Conservation (phyloP, 805 yeast species). For the Millerozyma miso region DNA sequence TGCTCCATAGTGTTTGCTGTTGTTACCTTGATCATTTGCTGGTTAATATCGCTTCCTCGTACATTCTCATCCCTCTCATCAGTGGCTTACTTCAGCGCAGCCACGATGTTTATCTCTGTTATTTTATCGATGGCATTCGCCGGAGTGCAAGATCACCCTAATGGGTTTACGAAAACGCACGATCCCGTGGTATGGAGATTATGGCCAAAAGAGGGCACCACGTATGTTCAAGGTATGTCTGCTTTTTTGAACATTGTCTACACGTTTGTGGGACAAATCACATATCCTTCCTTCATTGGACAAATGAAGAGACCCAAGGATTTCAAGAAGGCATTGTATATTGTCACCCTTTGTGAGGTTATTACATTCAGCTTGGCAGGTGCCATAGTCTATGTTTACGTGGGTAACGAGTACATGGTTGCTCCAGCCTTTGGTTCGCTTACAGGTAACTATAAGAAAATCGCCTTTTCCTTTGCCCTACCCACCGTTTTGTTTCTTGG, state of each 20-base stretch:
- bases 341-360: conserved; percentile 49
- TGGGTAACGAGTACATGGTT: conserved; percentile 49
- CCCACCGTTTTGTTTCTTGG: conserved; percentile 59
- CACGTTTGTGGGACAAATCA: conserved; percentile 62
- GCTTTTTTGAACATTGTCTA: conserved; percentile 58
- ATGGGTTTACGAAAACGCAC: conserved; percentile 27
- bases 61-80: conserved; percentile 50
- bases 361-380: conserved; percentile 52
- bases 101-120: conserved; percentile 55
- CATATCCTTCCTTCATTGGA: conserved; percentile 58
- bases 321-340: conserved; percentile 51
- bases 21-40: conserved; percentile 46
- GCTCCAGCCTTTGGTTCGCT: conserved; percentile 61
- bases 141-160: conserved; percentile 49
- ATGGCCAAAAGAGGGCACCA: conserved; percentile 52
- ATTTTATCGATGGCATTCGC: conserved; percentile 50
- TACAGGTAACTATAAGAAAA: conserved; percentile 42
- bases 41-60: conserved; percentile 51
- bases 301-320: conserved; percentile 57
- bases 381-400: conserved; percentile 54
- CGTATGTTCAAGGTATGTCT: conserved; percentile 49
- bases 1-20: conserved; percentile 54
- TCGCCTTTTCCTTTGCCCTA: conserved; percentile 57
- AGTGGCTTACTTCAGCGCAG: conserved; percentile 51
- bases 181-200: conserved; percentile 41